Percentiles rank a stretch among this genome's conserved stretches.
These are phyloP conservation scores for Singerocomus rubriflavus DNA, from an alignment of 1,284 basidiomycete genomes.

Conservation along the genomic window DNA sequence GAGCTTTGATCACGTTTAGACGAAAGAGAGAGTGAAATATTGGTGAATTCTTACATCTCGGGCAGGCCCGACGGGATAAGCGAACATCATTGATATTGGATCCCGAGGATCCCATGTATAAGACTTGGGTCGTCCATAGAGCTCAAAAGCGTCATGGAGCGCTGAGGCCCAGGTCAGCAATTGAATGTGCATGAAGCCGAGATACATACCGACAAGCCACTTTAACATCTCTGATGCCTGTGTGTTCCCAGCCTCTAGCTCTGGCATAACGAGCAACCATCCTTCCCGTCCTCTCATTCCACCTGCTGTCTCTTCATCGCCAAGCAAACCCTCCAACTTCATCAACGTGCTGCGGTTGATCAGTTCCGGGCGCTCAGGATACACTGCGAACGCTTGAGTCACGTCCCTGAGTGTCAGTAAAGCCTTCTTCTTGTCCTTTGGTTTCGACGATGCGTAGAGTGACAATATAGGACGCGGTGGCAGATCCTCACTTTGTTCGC, in stretches of 20 bases:
- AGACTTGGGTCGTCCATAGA: conserved; percentile 80
- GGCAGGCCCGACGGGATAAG: conserved; percentile 72
- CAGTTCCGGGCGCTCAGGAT: conserved; percentile 91
- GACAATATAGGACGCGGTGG: conserved; percentile 40
- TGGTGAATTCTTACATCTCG: conserved; percentile 58
- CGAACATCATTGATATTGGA: conserved; percentile 74
- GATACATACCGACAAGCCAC: conserved; percentile 80
- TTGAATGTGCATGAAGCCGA: conserved; percentile 3
- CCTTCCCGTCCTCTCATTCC: conserved; percentile 65
- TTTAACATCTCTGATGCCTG: conserved; percentile 80
- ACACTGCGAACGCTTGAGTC: conserved; percentile 82
- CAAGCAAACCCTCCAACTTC: conserved; percentile 82
- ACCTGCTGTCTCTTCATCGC: conserved; percentile 70
- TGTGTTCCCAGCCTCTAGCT: conserved; percentile 50
- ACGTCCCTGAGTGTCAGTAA: conserved; percentile 56
- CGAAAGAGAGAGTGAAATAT: neutral
- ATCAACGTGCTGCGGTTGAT: conserved; percentile 85
- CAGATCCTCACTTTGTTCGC: conserved; percentile 35
- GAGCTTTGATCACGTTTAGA: conserved; percentile 43
- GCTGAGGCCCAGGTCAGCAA: conserved; percentile 40
- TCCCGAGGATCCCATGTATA: conserved; percentile 90
- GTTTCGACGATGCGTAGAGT: conserved; percentile 59
- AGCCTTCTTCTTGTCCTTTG: conserved; percentile 68
- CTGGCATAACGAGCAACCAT: conserved; percentile 88
- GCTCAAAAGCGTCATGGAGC: conserved; percentile 81